These are phyloP conservation scores for Diaporthe ilicicola DNA, from an alignment of 2,329 filamentous ascomycete species.

Conservation along the genomic window DNA sequence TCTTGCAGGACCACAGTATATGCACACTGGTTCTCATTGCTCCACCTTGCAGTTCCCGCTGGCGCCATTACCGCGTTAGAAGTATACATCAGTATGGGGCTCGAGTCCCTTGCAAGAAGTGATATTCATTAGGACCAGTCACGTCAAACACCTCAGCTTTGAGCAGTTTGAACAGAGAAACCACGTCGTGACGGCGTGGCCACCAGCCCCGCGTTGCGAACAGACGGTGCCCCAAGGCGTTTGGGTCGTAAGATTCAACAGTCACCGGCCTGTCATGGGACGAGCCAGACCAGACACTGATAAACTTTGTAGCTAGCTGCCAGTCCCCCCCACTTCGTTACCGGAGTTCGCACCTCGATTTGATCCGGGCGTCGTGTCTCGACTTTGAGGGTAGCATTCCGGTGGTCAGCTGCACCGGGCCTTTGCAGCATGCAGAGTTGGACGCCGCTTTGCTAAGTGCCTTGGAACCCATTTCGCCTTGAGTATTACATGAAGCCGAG, in stretches of 20 bases:
- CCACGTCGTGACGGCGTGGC: neutral
- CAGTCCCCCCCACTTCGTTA: neutral
- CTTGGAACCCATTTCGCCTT: neutral
- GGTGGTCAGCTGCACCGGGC: slow-evolving; percentile 4
- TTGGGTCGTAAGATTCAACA: neutral
- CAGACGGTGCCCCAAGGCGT: slow-evolving; percentile 4
- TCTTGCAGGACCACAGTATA: neutral
- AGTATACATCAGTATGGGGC: slow-evolving; percentile 14
- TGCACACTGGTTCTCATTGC: neutral
- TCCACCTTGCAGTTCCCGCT: neutral
- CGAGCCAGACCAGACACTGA: neutral
- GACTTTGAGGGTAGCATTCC: neutral
- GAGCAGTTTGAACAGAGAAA: neutral
- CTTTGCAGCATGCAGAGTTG: neutral
- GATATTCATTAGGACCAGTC: slow-evolving; percentile 23
- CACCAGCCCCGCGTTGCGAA: slow-evolving; percentile 11
- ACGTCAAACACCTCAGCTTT: neutral
- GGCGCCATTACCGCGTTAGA: slow-evolving; percentile 15
- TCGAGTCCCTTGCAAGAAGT: neutral
- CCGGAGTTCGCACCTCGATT: neutral
- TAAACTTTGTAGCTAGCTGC: neutral
- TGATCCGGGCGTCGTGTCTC: neutral
- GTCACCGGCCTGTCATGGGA: slow-evolving; percentile 8
- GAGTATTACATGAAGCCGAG: neutral
- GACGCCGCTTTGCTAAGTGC: neutral